Base-by-base conservation (phyloP, 2,329 filamentous ascomycete genomes). In the Diaporthe sp. region DNA sequence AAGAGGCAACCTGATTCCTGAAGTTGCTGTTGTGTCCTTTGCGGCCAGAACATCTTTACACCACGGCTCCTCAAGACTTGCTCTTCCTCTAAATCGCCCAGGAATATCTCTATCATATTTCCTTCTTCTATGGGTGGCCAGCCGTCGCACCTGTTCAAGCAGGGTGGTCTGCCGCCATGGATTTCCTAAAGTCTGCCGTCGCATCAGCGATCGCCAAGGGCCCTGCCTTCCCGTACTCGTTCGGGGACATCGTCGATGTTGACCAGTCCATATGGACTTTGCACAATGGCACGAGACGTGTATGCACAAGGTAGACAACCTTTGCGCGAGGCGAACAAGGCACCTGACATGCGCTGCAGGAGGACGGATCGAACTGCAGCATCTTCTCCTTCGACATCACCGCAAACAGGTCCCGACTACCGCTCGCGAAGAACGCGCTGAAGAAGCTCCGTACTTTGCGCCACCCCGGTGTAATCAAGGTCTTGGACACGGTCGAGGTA, bases 181-280 rank as follows among this genome's bases (percentile, higher is more conserved):
- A 99, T 84, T 98, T 98, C 82, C 91, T 99, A 82, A 98, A 98
- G 86, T 98, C 96, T 77, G 97, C 97, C 71, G 95, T 98, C 83
- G 96, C 96, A 61, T 98, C 97, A 77, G 96, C 96, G 80, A 98
- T 99, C 81, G 95, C 97, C 61, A 97, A 98, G 84, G 96, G 96
- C 2, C 95, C 96, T 72, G 93, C 96, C 8, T 98, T 98, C 82
- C 95, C 95, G 6, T 98, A 98, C 83, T 93, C 91, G 65, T 97
- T 98, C 82, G 96, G 96, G 81, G 97, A 99, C 85, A 92, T 94
- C 83, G 94, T 98, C 76, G 96, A 98, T 83, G 89, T 97, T 72
- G 95, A 97, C 83, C 92, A 97, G 82, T 98, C 96, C 37, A 96
- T 98, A 81, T 99, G 97, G 96, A 94, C 94, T n/a, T 87, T 99